Evolutionary conservation across 202 grass and related monocot species (phyloP), one percentile per base, ranked within the genome.

Genomic region (Bolboschoenoplectus hybrid): DNA sequence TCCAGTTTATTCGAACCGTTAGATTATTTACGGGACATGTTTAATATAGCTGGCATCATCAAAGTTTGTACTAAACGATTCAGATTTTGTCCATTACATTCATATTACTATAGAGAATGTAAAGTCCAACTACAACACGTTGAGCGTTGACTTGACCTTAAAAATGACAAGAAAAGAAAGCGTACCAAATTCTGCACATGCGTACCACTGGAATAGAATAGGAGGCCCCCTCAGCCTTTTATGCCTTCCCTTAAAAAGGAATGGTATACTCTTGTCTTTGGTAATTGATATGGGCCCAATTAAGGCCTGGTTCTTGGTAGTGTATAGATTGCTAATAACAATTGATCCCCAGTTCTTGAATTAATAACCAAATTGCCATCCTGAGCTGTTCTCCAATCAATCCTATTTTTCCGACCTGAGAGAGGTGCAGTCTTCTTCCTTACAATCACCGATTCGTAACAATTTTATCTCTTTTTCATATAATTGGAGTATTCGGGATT

Each of bases 181-280:
- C 26, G 32, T 67, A 41, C 64, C 65, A 40, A 77, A 77, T 55
- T 38, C 26, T 38, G 5, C 72, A 16, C 47, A 7, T 35, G 71
- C 10, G 50, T 38, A 32, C 73, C 49, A 76, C 10, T 76, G 49
- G 5, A 76, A 76, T 53, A 10, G 49, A 12, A 26, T 26, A 26
- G 8, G 34, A 6, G 57, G 32, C 63, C 34, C 50, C 19, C 74
- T 56, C 74, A 77, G 74, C 74, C 74, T 34, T 56, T 77, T 77
- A 77, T 77, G 41, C 40, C 57, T 61, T 61, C 16, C 9, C 50
- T 50, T 14, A 36, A 47, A 77, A 8, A 77, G 51, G 74, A 35
- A 66, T 4, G 26, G 32, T 38, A 3, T 3, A 12, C 9, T 11
- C 2, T 66, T 38, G 63, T 36, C 19, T 61, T 65, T 34, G 3